phyloP scores from a whole-genome alignment of 768 basidiomycete genomes.

The Leccinum longicurvipes region DNA sequence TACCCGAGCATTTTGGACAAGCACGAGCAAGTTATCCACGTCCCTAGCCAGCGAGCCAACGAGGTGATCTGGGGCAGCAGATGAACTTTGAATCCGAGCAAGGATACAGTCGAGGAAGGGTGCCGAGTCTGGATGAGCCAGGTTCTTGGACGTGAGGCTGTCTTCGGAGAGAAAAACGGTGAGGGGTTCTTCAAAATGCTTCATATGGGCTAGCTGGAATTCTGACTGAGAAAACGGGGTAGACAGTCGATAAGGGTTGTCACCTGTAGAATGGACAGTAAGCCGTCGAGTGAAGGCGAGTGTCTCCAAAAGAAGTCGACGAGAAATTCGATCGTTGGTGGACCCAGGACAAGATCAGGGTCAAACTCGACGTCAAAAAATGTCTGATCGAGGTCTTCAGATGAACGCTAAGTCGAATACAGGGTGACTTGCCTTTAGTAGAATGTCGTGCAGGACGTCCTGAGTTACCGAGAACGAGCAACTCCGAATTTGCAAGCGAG shows the following conservation, averaged over 20 bases:
- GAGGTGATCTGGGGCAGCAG: constrained; percentile 13
- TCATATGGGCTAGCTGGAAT: constrained; percentile 57
- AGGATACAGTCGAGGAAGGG: constrained; percentile 39
- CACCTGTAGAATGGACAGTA: constrained; percentile 63
- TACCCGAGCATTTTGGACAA: constrained; percentile 38
- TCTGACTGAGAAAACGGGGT: not conserved
- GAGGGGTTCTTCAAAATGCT: constrained; percentile 68
- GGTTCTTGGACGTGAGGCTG: constrained; percentile 1
- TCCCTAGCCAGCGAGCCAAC: constrained; percentile 26
- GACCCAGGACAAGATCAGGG: constrained; percentile 60
- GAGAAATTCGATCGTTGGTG: constrained; percentile 51
- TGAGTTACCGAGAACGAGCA: constrained; percentile 49
- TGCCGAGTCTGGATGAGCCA: constrained; percentile 21
- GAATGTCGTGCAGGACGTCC: constrained; percentile 48
- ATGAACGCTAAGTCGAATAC: not conserved
- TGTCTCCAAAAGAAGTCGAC: constrained; percentile 56
- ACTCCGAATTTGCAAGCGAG: constrained; percentile 52
- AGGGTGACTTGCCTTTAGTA: constrained; percentile 46
- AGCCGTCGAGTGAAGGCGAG: constrained; percentile 52
- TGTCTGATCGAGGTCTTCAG: constrained; percentile 34
- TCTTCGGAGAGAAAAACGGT: constrained; percentile 29
- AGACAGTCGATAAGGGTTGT: not conserved
- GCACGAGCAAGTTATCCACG: constrained; percentile 30
- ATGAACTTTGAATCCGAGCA: constrained; percentile 31
- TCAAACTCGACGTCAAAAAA: constrained; percentile 66